Conservation (phyloP, 768 basidiomycete species). For the Rickenella mellea region DNA sequence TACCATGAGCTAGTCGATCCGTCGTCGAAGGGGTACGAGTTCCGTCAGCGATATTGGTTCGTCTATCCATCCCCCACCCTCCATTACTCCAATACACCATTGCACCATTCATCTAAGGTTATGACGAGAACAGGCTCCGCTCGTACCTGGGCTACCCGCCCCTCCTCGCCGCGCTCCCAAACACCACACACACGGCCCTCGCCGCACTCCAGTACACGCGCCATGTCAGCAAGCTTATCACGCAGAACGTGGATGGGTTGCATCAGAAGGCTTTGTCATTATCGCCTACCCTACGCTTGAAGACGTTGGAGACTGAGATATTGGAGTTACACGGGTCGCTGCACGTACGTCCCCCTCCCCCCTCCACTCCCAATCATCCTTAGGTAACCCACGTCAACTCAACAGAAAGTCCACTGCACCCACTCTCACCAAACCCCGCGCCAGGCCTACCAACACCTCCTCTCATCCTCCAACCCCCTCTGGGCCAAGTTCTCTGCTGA, state of each 20-base stretch:
- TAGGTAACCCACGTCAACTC: not conserved
- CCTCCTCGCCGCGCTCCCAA: constrained; percentile 74
- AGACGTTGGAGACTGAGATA: constrained; percentile 35
- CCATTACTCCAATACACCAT: constrained; percentile 4
- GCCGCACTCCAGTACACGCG: constrained; percentile 71
- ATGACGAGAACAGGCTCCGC: constrained; percentile 36
- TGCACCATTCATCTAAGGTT: not conserved
- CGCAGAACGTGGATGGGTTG: constrained; percentile 86
- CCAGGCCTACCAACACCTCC: constrained; percentile 60
- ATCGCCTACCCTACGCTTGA: too few relatives aligned
- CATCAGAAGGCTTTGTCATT: constrained; percentile 80
- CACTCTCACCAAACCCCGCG: constrained; percentile 63
- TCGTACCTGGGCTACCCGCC: constrained; percentile 82
- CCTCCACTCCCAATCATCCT: not conserved
- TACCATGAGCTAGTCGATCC: constrained; percentile 79
- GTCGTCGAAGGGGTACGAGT: constrained; percentile 55
- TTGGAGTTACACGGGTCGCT: constrained; percentile 87
- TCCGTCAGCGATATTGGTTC: constrained; percentile 80
- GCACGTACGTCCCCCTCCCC: constrained; percentile 39
- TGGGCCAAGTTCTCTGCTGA: constrained; percentile 59
- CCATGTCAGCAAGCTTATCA: constrained; percentile 56
- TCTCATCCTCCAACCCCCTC: constrained; percentile 65
- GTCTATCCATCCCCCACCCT: constrained; percentile 23
- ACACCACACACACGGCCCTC: constrained; percentile 82
- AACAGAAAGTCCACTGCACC: constrained; percentile 67